Conservation (phyloP, 225 moss, liverwort and hornwort genomes). For the Neckera pumila region DNA sequence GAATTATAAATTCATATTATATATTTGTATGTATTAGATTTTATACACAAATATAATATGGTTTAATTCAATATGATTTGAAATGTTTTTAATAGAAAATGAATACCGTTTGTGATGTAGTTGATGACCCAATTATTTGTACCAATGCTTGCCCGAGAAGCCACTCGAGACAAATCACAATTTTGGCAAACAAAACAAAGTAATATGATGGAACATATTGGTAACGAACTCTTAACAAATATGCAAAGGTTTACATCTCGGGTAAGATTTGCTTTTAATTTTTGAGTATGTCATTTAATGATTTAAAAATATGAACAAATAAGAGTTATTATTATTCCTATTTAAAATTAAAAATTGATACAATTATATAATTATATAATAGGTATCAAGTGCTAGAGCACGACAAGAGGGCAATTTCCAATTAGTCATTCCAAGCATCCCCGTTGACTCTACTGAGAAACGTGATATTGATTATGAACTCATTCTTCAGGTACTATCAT, state of each 20-base stretch:
- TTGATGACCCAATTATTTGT: slow-evolving; percentile 62
- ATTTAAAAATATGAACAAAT: not conserved
- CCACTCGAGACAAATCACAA: slow-evolving; percentile 14
- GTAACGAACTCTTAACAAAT: slow-evolving; percentile 58
- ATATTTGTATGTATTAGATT: not conserved
- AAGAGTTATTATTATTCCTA: not conserved
- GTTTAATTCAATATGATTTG: not conserved
- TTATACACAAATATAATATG: not conserved
- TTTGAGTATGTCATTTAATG: not conserved
- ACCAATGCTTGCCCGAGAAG: slow-evolving; percentile 64
- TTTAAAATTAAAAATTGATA: not conserved
- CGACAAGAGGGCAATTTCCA: slow-evolving; percentile 36
- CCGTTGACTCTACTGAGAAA: slow-evolving; percentile 38
- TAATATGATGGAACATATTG: slow-evolving; percentile 61
- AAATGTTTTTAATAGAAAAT: not conserved
- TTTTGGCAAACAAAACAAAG: slow-evolving; percentile 49
- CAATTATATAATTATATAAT: not conserved
- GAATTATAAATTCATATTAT: not conserved
- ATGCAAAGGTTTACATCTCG: slow-evolving; percentile 77
- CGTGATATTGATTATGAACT: slow-evolving; percentile 72
- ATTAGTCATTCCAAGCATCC: slow-evolving; percentile 53
- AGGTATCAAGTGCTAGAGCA: slow-evolving; percentile 68
- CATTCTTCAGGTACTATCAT: slow-evolving; percentile 47
- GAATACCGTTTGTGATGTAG: not conserved
- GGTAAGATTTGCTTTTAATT: not conserved